Evolutionary conservation across 441 rosid species (phyloP).

Genomic region (Iberis amara): DNA sequence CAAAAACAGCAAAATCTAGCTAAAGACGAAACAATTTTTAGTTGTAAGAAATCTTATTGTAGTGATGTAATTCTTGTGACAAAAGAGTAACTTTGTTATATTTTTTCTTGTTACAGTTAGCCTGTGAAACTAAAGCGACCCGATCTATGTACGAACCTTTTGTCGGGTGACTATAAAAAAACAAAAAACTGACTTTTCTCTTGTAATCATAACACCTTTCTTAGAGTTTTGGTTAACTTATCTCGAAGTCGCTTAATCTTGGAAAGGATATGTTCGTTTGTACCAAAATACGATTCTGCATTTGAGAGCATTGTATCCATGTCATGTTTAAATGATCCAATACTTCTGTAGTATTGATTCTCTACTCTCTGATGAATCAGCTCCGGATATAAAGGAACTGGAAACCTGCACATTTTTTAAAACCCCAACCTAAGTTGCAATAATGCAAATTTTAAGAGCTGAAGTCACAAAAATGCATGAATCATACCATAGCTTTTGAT

Average conservation of each 20-base stretch:
- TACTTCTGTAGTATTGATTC: constrained; percentile 57
- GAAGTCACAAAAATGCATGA: constrained; percentile 1
- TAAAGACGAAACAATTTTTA: too few relatives aligned
- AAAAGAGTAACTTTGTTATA: too few relatives aligned
- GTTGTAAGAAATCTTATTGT: too few relatives aligned
- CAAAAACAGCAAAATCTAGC: too few relatives aligned
- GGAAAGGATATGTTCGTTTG: constrained; percentile 34
- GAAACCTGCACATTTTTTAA: constrained; percentile 44
- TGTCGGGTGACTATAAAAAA: too few relatives aligned
- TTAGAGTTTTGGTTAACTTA: constrained; percentile 46
- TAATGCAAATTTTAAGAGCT: too few relatives aligned
- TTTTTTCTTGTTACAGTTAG: too few relatives aligned
- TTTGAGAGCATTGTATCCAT: constrained; percentile 48
- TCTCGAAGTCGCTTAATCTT: constrained; percentile 62
- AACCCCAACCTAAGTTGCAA: neutral
- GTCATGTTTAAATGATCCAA: constrained; percentile 55
- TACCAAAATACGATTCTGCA: constrained; percentile 44
- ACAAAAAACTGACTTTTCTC: too few relatives aligned
- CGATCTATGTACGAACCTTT: too few relatives aligned
- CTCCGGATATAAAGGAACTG: constrained; percentile 60
- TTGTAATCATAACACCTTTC: constrained; percentile 34
- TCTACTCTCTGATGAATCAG: constrained; percentile 56
- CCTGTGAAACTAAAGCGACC: too few relatives aligned
- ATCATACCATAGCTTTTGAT: constrained; percentile 9
- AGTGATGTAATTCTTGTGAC: too few relatives aligned